Percentiles rank a stretch among this genome's conserved stretches.
These are phyloP conservation scores for Aspergillus fructus DNA, from an alignment of 2,329 filamentous ascomycete species.

Conservation along the genomic window DNA sequence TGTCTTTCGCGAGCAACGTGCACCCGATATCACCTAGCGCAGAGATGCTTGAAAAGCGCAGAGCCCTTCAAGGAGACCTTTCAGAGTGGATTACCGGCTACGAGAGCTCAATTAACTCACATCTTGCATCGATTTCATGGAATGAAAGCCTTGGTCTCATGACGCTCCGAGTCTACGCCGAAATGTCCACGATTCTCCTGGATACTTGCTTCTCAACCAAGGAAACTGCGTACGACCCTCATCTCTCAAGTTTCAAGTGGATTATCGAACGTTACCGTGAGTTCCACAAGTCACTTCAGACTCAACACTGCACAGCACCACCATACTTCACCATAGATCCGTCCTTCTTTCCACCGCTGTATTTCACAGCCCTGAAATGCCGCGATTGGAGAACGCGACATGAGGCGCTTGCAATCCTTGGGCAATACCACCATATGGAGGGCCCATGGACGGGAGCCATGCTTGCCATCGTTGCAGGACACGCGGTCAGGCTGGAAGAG, in stretches of 20 bases:
- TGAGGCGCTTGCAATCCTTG: background rate
- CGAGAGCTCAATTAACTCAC: background rate
- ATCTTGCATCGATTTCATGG: background rate
- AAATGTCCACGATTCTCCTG: background rate
- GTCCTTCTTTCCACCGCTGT: background rate
- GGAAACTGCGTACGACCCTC: background rate
- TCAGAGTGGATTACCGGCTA: background rate
- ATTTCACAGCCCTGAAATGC: background rate
- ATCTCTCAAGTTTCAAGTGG: background rate
- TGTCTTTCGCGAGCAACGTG: background rate
- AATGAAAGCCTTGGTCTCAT: background rate
- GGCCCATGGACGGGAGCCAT: constrained; percentile 2
- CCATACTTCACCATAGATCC: background rate
- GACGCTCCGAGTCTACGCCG: background rate
- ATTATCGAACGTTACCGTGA: background rate
- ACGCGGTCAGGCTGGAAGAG: background rate
- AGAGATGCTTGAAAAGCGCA: background rate
- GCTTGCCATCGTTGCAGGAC: background rate
- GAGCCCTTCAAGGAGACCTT: background rate
- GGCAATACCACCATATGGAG: background rate
- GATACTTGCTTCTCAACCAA: background rate
- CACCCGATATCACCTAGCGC: background rate
- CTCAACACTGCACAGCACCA: background rate
- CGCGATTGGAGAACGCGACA: background rate
- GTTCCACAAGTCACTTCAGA: background rate